Evolutionary conservation across 768 basidiomycete genomes (phyloP).

Genomic region (Leccinum disarticulatum): DNA sequence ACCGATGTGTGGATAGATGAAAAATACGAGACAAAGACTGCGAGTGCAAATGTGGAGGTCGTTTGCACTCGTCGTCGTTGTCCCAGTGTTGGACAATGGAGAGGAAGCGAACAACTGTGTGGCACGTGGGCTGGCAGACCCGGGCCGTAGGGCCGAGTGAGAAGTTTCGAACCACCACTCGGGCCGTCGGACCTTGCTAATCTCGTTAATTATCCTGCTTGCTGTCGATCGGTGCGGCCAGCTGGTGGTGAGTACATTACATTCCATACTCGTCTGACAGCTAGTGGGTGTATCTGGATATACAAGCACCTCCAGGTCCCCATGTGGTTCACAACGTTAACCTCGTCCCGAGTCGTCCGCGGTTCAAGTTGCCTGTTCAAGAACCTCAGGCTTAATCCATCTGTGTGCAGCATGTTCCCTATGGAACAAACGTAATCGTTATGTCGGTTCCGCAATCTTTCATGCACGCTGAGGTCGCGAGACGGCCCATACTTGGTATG

Average conservation of each 20-base stretch:
- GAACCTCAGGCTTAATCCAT: constrained; percentile 5
- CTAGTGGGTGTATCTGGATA: constrained; percentile 14
- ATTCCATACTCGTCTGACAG: constrained; percentile 3
- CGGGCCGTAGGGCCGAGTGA: background rate
- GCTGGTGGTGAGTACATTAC: background rate
- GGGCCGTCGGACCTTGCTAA: background rate
- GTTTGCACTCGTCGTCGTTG: background rate
- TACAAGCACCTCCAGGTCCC: background rate
- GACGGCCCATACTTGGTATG: background rate
- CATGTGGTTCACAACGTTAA: constrained; percentile 5
- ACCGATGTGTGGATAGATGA: background rate
- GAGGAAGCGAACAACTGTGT: background rate
- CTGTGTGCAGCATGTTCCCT: background rate
- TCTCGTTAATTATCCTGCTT: background rate
- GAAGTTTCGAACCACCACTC: background rate
- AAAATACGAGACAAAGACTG: background rate
- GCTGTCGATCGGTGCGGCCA: background rate
- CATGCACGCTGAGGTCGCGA: constrained; percentile 14
- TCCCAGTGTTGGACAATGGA: background rate
- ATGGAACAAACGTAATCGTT: constrained; percentile 4
- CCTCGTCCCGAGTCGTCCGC: constrained; percentile 12
- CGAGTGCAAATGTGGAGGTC: background rate
- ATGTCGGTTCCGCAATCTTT: constrained; percentile 17
- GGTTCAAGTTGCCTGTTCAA: constrained; percentile 13
- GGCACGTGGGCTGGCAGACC: background rate